Percentiles rank a stretch among this genome's conserved stretches.
Evolutionary conservation across 1,284 basidiomycete species (phyloP).

Genomic region (Marasmius tenuissimus): DNA sequence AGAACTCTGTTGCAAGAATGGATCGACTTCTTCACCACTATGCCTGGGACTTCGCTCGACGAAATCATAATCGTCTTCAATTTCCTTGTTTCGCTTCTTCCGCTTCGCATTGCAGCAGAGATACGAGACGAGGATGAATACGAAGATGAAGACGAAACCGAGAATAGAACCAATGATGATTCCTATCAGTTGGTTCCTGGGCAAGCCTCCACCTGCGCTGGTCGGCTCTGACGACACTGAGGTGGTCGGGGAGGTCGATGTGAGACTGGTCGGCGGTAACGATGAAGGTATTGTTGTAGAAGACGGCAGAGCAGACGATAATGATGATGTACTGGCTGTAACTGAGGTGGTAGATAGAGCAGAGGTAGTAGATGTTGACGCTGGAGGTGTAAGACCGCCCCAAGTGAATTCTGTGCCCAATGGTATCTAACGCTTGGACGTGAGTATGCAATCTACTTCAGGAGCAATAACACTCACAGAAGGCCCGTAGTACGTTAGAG

Average conservation of each 20-base stretch:
- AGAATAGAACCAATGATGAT: conserved; percentile 45
- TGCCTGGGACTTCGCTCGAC: conserved; percentile 63
- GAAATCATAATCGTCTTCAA: conserved; percentile 57
- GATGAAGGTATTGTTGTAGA: conserved; percentile 22
- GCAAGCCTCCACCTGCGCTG: conserved; percentile 20
- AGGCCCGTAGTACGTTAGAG: conserved; percentile 73
- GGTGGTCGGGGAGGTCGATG: conserved; percentile 16
- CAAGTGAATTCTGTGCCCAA: conserved; percentile 43
- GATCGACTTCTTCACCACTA: conserved; percentile 65
- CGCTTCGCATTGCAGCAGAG: conserved; percentile 49
- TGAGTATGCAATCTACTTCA: background rate
- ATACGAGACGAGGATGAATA: conserved; percentile 47
- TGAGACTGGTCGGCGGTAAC: conserved; percentile 20
- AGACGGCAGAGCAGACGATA: conserved; percentile 13
- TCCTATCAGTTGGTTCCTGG: conserved; percentile 44
- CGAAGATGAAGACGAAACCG: conserved; percentile 57
- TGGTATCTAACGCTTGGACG: conserved; percentile 9
- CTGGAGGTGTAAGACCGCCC: conserved; percentile 49
- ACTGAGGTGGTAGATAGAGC: conserved; percentile 20
- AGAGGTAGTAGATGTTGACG: conserved; percentile 26
- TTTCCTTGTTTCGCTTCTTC: conserved; percentile 31
- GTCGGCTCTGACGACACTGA: background rate
- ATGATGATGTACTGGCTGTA: conserved; percentile 15
- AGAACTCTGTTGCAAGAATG: conserved; percentile 50
- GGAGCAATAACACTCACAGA: conserved; percentile 48